A percentile compares a stretch with the other conserved stretches of the same genome.
Conservation (phyloP, 2,329 filamentous ascomycete species). For the Aspergillus ochraceoroseus region DNA sequence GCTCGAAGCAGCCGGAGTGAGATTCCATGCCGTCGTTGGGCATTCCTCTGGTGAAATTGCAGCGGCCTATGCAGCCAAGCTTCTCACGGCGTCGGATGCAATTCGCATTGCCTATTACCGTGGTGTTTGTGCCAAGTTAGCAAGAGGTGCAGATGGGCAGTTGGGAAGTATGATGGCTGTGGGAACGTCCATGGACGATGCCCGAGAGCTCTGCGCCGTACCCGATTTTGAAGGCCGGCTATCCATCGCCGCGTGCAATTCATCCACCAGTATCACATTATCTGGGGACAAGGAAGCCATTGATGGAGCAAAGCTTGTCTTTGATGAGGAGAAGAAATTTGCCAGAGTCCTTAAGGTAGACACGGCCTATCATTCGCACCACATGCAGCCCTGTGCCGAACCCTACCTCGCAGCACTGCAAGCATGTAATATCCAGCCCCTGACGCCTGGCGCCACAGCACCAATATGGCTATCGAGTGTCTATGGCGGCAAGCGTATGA, state of each 20-base stretch:
- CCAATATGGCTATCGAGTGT: too few relatives aligned
- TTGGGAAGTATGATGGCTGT: slow-evolving; percentile 23
- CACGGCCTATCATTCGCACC: slow-evolving; percentile 27
- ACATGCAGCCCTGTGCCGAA: slow-evolving; percentile 17
- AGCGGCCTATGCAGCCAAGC: slow-evolving; percentile 10
- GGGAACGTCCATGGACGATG: slow-evolving; percentile 13
- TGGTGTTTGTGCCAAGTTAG: neutral
- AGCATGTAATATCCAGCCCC: neutral
- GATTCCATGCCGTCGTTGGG: slow-evolving; percentile 24
- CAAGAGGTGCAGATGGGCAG: neutral
- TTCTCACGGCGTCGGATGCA: slow-evolving; percentile 4
- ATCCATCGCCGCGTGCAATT: slow-evolving; percentile 39
- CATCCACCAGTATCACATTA: slow-evolving; percentile 35
- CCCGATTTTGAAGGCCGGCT: slow-evolving; percentile 6
- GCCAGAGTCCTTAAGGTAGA: slow-evolving; percentile 18
- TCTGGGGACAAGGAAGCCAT: slow-evolving; percentile 31
- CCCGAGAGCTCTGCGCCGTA: slow-evolving; percentile 6
- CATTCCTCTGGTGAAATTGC: slow-evolving; percentile 36
- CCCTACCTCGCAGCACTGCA: neutral
- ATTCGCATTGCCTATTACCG: slow-evolving; percentile 11
- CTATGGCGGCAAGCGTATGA: neutral
- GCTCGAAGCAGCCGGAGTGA: slow-evolving; percentile 24
- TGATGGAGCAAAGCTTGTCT: slow-evolving; percentile 14
- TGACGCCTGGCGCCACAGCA: neutral
- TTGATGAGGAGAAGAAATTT: too few relatives aligned